phyloP scores from a whole-genome alignment of 1,139 yeast genomes.

The Lodderomyces jiufengensis region DNA sequence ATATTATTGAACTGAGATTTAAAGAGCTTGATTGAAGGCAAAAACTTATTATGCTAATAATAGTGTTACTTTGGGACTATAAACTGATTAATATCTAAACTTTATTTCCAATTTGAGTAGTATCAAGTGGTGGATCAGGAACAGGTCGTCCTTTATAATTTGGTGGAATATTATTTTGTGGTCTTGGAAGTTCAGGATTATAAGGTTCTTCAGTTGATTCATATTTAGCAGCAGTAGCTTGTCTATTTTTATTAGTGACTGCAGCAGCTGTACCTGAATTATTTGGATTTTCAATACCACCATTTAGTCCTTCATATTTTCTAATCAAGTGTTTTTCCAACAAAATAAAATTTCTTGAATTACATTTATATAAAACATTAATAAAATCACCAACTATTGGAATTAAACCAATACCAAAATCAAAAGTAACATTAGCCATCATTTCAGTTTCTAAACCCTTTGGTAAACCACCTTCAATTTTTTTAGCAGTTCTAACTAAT shows the following conservation, averaged over 20 bases:
- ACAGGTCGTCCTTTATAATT: background rate
- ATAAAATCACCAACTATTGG: conserved; percentile 73
- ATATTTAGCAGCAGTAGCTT: background rate
- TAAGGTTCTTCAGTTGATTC: background rate
- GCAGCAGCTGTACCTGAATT: too few species aligned
- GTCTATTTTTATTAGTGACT: background rate
- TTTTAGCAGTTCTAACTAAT: conserved; percentile 47
- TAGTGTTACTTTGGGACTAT: too few species aligned
- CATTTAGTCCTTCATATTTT: conserved; percentile 24
- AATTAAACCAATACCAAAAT: conserved; percentile 65
- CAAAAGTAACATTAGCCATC: conserved; percentile 59
- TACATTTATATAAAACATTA: conserved; percentile 68
- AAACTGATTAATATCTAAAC: too few species aligned
- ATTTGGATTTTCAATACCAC: too few species aligned
- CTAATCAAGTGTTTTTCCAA: conserved; percentile 55
- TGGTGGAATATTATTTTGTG: background rate
- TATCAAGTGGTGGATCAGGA: background rate
- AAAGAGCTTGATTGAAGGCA: background rate
- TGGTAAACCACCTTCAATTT: conserved; percentile 68
- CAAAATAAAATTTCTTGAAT: conserved; percentile 65
- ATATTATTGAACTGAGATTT: conserved; percentile 24
- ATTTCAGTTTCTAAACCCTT: conserved; percentile 43
- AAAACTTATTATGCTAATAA: too few species aligned
- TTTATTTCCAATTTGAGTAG: conserved; percentile 1
- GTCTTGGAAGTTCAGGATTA: background rate